Base-by-base conservation (phyloP, 345 rosid genomes). In the Syzygium jambos region DNA sequence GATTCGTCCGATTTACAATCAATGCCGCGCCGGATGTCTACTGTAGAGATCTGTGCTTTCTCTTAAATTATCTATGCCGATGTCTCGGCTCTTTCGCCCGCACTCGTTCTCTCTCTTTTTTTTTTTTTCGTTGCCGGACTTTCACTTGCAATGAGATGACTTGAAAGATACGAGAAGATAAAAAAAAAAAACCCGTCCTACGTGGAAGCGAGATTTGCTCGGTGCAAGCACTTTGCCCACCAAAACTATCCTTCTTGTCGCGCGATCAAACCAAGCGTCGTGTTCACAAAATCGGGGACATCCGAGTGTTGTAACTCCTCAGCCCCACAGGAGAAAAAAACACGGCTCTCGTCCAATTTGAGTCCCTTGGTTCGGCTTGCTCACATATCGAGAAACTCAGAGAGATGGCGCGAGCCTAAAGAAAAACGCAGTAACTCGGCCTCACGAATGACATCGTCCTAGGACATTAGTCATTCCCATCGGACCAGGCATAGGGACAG, bases 211-310 rank as follows among this genome's bases (percentile, higher is more conserved):
- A 61, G 68, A n/a, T n/a, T 61, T n/a, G 2, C 13, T 61, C 17
- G 1, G n/a, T n/a, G 5, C 30, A 14, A 61, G 17, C 12, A 27
- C 34, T n/a, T 14, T 13, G 27, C 43, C 43, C 43, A n/a, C 9
- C 34, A n/a, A 61, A 13, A 61, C 13, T 15, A 15, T n/a, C n/a
- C 73, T 3, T 61, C 15, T 6, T 5, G n/a, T n/a, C 3, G 19
- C 34, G n/a, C 2, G 6, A 0, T n/a, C 0, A 0, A 61, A 61
- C 41, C 4, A 15, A 17, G 34, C 4, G 15, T 14, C 15, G 9
- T 16, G 9, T 63, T 14, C 21, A 63, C 34, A 14, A 3, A 29
- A 63, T 63, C 15, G 21, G 21, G 5, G 22, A 63, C 7, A 7
- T 4, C 5, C 17, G 10, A 7, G 4, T 29, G 11, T 15, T 29